phyloP scores from a whole-genome alignment of 1,139 yeast species.

The Saccharomycopsis phalli region DNA sequence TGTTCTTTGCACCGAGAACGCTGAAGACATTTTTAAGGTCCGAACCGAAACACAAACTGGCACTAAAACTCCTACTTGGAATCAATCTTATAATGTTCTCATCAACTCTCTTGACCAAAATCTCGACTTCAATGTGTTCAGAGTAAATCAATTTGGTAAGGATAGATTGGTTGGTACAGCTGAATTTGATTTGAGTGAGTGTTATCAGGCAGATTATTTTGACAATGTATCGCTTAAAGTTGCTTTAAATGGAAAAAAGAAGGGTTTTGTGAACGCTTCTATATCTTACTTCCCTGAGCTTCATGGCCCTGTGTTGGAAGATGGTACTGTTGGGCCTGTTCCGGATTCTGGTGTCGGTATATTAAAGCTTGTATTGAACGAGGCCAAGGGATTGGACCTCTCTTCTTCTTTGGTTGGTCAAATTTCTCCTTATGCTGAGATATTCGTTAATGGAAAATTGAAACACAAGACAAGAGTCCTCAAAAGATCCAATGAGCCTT shows the following conservation, averaged over 20 bases:
- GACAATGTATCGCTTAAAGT: constrained; percentile 21
- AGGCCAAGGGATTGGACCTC: constrained; percentile 63
- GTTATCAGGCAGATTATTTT: constrained; percentile 44
- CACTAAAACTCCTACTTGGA: constrained; percentile 50
- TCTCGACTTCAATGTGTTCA: constrained; percentile 44
- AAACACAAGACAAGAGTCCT: constrained; percentile 50
- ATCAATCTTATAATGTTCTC: constrained; percentile 55
- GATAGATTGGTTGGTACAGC: constrained; percentile 50
- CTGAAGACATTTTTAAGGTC: constrained; percentile 32
- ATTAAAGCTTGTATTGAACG: constrained; percentile 59
- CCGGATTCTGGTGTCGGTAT: constrained; percentile 64
- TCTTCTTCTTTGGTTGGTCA: constrained; percentile 58
- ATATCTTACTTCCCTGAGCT: constrained; percentile 18
- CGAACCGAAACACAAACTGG: constrained; percentile 50
- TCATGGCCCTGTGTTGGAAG: constrained; percentile 22
- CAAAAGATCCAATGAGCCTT: constrained; percentile 61
- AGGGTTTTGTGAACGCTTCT: constrained; percentile 15
- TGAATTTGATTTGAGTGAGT: constrained; percentile 46
- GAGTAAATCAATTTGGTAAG: constrained; percentile 41
- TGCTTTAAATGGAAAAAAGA: constrained; percentile 25
- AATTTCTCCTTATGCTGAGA: constrained; percentile 63
- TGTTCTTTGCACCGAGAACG: constrained; percentile 37
- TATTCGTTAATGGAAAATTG: constrained; percentile 47
- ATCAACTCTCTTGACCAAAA: constrained; percentile 51
- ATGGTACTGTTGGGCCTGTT: constrained; percentile 25